Evolutionary conservation across 306 rosid species (phyloP).

Genomic region (Astragalus membranaceus): DNA sequence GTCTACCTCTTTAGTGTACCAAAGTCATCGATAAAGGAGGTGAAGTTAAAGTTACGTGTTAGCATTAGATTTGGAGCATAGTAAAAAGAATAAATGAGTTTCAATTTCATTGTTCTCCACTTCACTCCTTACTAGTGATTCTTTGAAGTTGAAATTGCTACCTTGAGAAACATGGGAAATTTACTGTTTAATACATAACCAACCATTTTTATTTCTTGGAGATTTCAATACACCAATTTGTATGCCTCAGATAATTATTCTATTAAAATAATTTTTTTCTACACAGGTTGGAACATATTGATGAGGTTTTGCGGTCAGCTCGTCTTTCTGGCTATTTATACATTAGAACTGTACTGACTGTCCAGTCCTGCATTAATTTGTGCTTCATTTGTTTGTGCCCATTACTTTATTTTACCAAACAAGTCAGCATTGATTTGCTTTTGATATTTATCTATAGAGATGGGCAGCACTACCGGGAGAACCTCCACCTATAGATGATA

Average conservation of each 20-base stretch:
- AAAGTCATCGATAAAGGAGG: background rate
- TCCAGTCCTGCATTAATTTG: background rate
- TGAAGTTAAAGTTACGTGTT: background rate
- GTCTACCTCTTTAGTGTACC: background rate
- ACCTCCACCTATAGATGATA: slow-evolving; percentile 85
- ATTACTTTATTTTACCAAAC: background rate
- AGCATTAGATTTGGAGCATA: background rate
- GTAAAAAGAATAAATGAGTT: slow-evolving; percentile 1
- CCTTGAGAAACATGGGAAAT: background rate
- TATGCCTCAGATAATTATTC: background rate
- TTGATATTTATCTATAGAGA: slow-evolving; percentile 39
- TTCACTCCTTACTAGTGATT: slow-evolving; percentile 1
- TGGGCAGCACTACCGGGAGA: slow-evolving; percentile 95
- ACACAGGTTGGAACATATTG: slow-evolving; percentile 82
- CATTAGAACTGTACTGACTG: slow-evolving; percentile 74
- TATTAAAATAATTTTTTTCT: slow-evolving; percentile 7
- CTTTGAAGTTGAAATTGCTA: slow-evolving; percentile 22
- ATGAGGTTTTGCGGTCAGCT: slow-evolving; percentile 91
- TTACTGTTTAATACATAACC: background rate
- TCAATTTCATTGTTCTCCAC: background rate
- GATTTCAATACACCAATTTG: background rate
- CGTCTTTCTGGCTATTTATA: slow-evolving; percentile 79
- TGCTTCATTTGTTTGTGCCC: background rate
- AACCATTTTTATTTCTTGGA: background rate
- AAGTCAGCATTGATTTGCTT: slow-evolving; percentile 12